These are phyloP conservation scores for Pyricularia grisea DNA, from an alignment of 2,329 filamentous ascomycete species.

Conservation along the genomic window DNA sequence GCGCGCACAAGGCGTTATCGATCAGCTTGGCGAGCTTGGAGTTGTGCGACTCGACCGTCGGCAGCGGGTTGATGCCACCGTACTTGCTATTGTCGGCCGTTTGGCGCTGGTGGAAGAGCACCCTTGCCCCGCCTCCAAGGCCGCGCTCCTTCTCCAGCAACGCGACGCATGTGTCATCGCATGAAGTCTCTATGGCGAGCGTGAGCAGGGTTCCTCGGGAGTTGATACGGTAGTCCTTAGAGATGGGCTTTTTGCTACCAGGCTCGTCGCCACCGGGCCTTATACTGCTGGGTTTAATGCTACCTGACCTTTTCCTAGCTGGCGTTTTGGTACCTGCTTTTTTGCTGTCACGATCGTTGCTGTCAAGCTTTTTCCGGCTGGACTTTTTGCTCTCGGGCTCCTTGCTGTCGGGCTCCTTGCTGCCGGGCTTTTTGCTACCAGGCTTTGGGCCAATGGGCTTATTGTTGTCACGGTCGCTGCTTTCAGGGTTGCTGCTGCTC, in stretches of 20 bases:
- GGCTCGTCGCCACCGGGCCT: no score
- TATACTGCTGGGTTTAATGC: no score
- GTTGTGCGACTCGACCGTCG: constrained; percentile 65
- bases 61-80: constrained; percentile 69
- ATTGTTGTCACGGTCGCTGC: not conserved
- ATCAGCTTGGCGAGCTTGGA: constrained; percentile 60
- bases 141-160: constrained; percentile 52
- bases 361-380: no score
- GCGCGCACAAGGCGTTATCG: constrained; percentile 42
- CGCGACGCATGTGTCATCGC: constrained; percentile 89
- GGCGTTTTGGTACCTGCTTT: no score
- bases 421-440: not conserved
- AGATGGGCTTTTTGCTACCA: not conserved
- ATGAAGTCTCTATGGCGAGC: constrained; percentile 74
- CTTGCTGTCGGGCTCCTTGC: no score
- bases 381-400: no score
- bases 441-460: no score
- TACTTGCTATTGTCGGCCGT: constrained; percentile 71
- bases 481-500: not conserved
- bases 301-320: no score
- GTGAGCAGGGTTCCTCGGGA: constrained; percentile 22
- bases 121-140: constrained; percentile 31
- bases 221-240: no score
- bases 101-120: constrained; percentile 73
- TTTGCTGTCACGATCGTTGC: no score